Evolutionary conservation across 345 rosid species (phyloP).

Genomic region (Litchi chinensis): DNA sequence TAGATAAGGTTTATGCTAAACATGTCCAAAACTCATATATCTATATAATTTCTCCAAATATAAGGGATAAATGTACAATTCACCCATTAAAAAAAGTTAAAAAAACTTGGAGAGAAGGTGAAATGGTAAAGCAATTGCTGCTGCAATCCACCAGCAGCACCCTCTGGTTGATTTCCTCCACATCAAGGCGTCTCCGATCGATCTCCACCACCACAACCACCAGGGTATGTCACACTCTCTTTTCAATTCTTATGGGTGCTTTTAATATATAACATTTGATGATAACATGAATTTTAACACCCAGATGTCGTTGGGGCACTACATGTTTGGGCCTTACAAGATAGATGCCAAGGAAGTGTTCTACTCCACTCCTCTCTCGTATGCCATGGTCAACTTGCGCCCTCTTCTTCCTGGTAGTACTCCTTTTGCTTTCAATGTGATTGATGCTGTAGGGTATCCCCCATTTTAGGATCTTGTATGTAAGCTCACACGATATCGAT

Average conservation of each 20-base stretch:
- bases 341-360: constrained; percentile 78
- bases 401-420: constrained; percentile 77
- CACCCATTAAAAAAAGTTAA: too few relatives aligned
- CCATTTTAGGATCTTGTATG: too few relatives aligned
- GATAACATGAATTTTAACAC: not conserved
- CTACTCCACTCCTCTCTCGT: constrained; percentile 68
- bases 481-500: too few relatives aligned
- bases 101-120: too few relatives aligned
- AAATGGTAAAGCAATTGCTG: constrained; percentile 12
- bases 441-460: too few relatives aligned
- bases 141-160: not conserved
- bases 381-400: constrained; percentile 87
- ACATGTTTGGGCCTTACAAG: constrained; percentile 67
- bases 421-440: not conserved
- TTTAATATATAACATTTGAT: too few relatives aligned
- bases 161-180: constrained; percentile 7
- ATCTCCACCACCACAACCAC: not conserved
- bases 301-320: constrained; percentile 46
- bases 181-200: constrained; percentile 3
- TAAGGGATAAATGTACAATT: too few relatives aligned
- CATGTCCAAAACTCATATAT: too few relatives aligned
- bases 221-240: constrained; percentile 20
- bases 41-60: too few relatives aligned
- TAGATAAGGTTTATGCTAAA: too few relatives aligned
- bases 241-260: not conserved